phyloP scores from a whole-genome alignment of 805 yeast species.

The Teunomyces pallodes region DNA sequence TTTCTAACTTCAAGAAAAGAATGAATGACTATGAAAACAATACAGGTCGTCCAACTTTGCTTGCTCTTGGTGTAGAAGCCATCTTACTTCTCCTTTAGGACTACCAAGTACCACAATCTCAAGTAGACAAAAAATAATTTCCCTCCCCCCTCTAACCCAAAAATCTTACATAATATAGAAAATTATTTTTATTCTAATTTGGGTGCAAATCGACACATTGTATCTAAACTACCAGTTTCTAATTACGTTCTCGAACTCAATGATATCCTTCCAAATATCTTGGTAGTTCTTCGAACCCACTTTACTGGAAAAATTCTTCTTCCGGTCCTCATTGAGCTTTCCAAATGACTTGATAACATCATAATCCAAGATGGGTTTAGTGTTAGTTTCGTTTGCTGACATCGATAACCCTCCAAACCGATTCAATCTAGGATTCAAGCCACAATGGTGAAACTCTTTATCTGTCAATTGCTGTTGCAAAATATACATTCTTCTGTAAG shows the following conservation, averaged over 20 bases:
- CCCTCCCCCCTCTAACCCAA: not conserved
- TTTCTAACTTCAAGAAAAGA: not conserved
- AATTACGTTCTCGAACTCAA: conserved; percentile 49
- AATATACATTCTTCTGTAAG: conserved; percentile 77
- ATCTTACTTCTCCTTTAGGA: not conserved
- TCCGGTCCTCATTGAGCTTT: conserved; percentile 55
- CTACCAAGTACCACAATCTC: not conserved
- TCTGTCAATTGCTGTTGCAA: conserved; percentile 86
- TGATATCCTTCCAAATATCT: conserved; percentile 68
- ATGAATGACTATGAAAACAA: not conserved
- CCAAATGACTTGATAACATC: conserved; percentile 55
- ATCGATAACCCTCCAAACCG: conserved; percentile 46
- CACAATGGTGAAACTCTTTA: conserved; percentile 68
- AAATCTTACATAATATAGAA: not conserved
- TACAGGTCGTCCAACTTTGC: not conserved
- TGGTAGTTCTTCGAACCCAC: conserved; percentile 53
- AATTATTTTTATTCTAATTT: not conserved
- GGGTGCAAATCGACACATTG: not conserved
- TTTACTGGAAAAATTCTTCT: conserved; percentile 52
- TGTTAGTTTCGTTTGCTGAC: conserved; percentile 34
- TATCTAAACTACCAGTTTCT: conserved; percentile 17
- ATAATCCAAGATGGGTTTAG: conserved; percentile 66
- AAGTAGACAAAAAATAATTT: not conserved
- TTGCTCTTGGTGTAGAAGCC: not conserved
- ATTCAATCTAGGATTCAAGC: conserved; percentile 77